phyloP scores from a whole-genome alignment of 2,329 filamentous ascomycete genomes.

The Myotisia sp. region DNA sequence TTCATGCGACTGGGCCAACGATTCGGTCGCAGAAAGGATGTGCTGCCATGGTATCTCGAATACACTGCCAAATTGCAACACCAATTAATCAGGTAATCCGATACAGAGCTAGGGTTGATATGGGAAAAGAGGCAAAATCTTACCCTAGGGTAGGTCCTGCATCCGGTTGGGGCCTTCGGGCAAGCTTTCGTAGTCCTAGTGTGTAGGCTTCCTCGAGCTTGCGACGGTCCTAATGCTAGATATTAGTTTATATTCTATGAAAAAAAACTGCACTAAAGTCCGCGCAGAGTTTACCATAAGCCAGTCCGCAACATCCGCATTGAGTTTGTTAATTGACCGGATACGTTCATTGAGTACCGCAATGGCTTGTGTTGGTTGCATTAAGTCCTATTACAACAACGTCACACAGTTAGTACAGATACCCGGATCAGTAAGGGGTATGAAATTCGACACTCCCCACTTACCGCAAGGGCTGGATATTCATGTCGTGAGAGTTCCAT shows the following conservation, averaged over 20 bases:
- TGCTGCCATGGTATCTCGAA: conserved; percentile 85
- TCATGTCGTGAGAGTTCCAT: conserved; percentile 76
- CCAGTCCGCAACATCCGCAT: conserved; percentile 90
- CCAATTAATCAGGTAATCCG: conserved; percentile 4
- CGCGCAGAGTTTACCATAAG: conserved; percentile 54
- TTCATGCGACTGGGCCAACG: conserved; percentile 71
- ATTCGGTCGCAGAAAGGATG: conserved; percentile 64
- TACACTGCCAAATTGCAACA: conserved; percentile 42
- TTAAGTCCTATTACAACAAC: conserved; percentile 45
- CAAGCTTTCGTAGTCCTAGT: conserved; percentile 63
- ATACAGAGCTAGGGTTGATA: background rate
- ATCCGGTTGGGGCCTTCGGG: conserved; percentile 59
- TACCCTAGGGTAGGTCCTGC: conserved; percentile 76
- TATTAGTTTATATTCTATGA: conserved; percentile 1
- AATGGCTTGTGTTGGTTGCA: conserved; percentile 72
- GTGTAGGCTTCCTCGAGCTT: conserved; percentile 85
- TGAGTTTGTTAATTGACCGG: conserved; percentile 71
- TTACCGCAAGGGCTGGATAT: conserved; percentile 89
- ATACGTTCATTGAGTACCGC: conserved; percentile 73
- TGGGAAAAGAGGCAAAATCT: conserved; percentile 18
- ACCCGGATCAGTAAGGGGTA: background rate
- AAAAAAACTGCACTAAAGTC: background rate
- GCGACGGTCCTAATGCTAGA: conserved; percentile 62
- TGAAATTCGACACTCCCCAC: conserved; percentile 20
- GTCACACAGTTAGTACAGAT: background rate